These are phyloP conservation scores for Skeletonema costatum DNA, from an alignment of 108 stramenopile genomes.

Conservation along the genomic window DNA sequence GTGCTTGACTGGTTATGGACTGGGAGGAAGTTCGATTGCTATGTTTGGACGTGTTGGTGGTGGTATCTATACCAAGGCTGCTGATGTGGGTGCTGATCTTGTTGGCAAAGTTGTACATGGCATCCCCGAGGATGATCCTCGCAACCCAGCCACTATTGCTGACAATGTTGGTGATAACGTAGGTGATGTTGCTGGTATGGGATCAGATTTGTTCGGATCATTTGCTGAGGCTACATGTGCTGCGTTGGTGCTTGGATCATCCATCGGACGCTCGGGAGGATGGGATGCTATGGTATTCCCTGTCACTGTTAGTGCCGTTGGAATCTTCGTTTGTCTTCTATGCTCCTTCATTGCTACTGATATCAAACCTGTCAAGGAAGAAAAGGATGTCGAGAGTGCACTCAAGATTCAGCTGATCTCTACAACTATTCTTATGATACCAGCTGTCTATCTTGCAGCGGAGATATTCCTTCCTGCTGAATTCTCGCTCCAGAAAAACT, in stretches of 20 bases:
- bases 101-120: conserved; percentile 99
- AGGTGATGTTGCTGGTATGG: conserved; percentile 99
- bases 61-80: conserved; percentile 99
- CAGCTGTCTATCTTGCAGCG: conserved; percentile 87
- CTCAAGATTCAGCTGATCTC: conserved; percentile 96
- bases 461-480: conserved; percentile 75
- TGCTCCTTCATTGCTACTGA: conserved; percentile 97
- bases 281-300: conserved; percentile 99
- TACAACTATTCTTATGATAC: conserved; percentile 94
- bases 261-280: conserved; percentile 80
- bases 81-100: conserved; percentile 99
- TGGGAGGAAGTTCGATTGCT: conserved; percentile 98
- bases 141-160: conserved; percentile 99
- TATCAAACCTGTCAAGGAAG: conserved; percentile 86
- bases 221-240: conserved; percentile 98
- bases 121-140: conserved; percentile 99
- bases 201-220: conserved; percentile 97
- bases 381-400: conserved; percentile 87
- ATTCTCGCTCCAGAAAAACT: conserved; percentile 67
- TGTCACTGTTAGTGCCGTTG: conserved; percentile 90
- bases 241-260: conserved; percentile 92
- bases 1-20: conserved; percentile 94
- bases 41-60: conserved; percentile 99
- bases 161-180: conserved; percentile 99
- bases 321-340: conserved; percentile 95